Conservation (phyloP, 768 basidiomycete species). For the Kwoniella mangroviensis region DNA sequence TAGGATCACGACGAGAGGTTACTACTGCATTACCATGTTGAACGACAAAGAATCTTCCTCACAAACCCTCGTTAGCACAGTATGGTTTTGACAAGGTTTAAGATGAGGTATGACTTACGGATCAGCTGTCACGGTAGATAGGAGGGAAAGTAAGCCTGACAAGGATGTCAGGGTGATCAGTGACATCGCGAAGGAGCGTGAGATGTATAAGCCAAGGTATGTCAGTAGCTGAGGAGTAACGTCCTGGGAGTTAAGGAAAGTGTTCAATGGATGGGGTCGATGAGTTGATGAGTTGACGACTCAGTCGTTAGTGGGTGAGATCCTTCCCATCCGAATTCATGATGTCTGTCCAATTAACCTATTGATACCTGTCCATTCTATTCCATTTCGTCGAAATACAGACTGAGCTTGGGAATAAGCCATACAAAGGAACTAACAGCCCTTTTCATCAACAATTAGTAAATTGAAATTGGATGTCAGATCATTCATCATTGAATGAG, state of each 20-base stretch:
- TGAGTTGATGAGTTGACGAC: no score
- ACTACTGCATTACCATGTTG: slow-evolving; percentile 13
- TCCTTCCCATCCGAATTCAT: no score
- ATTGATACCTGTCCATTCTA: no score
- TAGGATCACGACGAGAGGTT: slow-evolving; percentile 34
- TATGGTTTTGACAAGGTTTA: no score
- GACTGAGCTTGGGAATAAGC: not conserved
- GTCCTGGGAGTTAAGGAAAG: no score
- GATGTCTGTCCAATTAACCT: no score
- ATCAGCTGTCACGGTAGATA: not conserved
- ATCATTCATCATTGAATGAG: not conserved
- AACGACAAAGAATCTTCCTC: slow-evolving; percentile 18
- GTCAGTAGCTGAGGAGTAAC: no score
- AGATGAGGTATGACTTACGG: slow-evolving; percentile 1
- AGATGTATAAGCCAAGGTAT: no score
- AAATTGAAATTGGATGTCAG: not conserved
- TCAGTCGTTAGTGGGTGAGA: no score
- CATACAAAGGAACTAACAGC: not conserved
- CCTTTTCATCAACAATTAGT: not conserved
- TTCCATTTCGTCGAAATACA: no score
- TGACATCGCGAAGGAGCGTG: not conserved
- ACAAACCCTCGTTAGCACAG: no score
- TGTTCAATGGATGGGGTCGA: no score
- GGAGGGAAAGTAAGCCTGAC: not conserved
- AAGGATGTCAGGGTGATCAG: not conserved